Conservation (phyloP, 805 yeast genomes). For the Nakazawaea holstii region DNA sequence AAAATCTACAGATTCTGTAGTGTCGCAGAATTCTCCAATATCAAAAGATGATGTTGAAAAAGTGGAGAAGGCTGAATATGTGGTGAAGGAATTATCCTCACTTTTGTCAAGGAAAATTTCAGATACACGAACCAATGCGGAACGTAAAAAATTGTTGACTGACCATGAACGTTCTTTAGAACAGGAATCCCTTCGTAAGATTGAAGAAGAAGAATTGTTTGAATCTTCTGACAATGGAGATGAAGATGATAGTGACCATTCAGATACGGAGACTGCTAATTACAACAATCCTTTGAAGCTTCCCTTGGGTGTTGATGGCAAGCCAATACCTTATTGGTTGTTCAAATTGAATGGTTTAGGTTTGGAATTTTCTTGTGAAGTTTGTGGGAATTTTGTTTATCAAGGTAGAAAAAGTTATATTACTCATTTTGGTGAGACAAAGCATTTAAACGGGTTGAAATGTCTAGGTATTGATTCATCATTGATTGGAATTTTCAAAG, state of each 20-base stretch:
- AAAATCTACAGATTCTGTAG: conserved; percentile 2
- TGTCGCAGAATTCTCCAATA: conserved; percentile 8
- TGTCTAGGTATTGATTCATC: conserved; percentile 66
- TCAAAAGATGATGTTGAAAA: conserved; percentile 4
- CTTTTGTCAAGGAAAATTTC: conserved; percentile 35
- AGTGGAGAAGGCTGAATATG: conserved; percentile 12
- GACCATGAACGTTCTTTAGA: conserved; percentile 62
- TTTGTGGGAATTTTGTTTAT: conserved; percentile 73
- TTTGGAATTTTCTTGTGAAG: conserved; percentile 68
- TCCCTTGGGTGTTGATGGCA: conserved; percentile 85
- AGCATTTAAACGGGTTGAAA: conserved; percentile 69
- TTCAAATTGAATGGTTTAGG: conserved; percentile 86
- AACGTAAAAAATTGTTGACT: conserved; percentile 63
- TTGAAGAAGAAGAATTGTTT: conserved; percentile 29
- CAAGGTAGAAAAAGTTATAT: conserved; percentile 70
- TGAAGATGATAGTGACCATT: conserved; percentile 25
- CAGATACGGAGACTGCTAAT: conserved; percentile 24
- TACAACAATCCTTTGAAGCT: conserved; percentile 44
- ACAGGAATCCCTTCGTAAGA: conserved; percentile 30
- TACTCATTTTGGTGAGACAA: conserved; percentile 65
- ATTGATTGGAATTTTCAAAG: conserved; percentile 43
- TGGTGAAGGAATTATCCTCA: conserved; percentile 28
- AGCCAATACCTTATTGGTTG: conserved; percentile 91
- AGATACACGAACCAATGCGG: conserved; percentile 54
- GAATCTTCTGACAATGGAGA: conserved; percentile 22